Conservation (phyloP, 164 flowering plant genomes). For the Chloranthus sessilifolius region DNA sequence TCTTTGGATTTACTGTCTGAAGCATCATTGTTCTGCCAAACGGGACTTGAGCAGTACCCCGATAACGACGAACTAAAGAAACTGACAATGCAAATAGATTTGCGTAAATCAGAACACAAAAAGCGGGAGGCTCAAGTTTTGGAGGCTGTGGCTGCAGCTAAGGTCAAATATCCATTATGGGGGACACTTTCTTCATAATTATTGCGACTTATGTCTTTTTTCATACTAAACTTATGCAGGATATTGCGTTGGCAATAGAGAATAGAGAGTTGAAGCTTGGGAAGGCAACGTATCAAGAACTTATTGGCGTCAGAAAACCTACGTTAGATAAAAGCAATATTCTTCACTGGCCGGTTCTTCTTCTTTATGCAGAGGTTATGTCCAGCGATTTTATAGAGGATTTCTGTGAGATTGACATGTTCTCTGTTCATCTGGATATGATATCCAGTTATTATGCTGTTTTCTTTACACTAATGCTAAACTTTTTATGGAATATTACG, state of each 20-base stretch:
- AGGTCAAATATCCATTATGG: constrained; percentile 38
- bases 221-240: constrained; percentile 38
- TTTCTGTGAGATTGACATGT: constrained; percentile 90
- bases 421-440: constrained; percentile 73
- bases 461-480: not conserved
- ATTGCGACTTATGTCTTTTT: constrained; percentile 3
- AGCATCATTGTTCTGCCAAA: constrained; percentile 50
- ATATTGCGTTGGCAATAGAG: constrained; percentile 58
- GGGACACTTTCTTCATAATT: not conserved
- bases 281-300: constrained; percentile 68
- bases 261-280: constrained; percentile 69
- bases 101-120: constrained; percentile 41
- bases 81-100: constrained; percentile 41
- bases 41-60: constrained; percentile 55
- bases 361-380: constrained; percentile 93
- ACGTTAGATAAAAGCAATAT: constrained; percentile 54
- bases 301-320: constrained; percentile 73
- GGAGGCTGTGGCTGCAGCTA: constrained; percentile 51
- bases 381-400: constrained; percentile 94
- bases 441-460: constrained; percentile 52
- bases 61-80: constrained; percentile 73
- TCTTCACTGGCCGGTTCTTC: constrained; percentile 94
- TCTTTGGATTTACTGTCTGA: constrained; percentile 63
- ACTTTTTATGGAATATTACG: not conserved
- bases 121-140: constrained; percentile 54